Evolutionary conservation across 2,329 filamentous ascomycete genomes (phyloP).

Genomic region (Colletotrichum eleusines): DNA sequence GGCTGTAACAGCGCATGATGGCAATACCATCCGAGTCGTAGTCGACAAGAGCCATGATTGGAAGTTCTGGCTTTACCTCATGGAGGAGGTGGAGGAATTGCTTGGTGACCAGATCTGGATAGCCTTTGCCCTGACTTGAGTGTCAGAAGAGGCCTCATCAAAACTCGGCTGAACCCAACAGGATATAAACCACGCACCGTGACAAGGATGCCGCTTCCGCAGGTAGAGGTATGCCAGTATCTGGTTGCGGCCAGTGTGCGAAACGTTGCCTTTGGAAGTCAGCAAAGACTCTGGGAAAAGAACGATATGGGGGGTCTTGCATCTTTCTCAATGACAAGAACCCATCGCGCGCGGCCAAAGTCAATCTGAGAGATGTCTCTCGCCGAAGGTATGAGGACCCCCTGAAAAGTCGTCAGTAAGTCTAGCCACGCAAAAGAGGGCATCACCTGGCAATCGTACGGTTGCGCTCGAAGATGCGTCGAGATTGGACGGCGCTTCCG

Average conservation of each 20-base stretch:
- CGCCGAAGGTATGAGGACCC: conserved; percentile 69
- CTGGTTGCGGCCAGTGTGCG: conserved; percentile 70
- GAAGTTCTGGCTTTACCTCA: conserved; percentile 59
- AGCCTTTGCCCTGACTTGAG: conserved; percentile 78
- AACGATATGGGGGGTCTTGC: conserved; percentile 53
- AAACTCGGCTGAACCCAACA: background rate
- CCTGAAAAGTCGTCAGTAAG: conserved; percentile 58
- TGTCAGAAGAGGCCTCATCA: conserved; percentile 17
- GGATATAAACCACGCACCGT: conserved; percentile 67
- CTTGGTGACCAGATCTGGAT: conserved; percentile 80
- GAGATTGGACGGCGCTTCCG: conserved; percentile 43
- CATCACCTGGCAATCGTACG: conserved; percentile 45
- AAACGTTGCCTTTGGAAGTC: conserved; percentile 74
- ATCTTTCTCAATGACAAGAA: conserved; percentile 85
- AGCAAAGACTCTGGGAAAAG: conserved; percentile 10
- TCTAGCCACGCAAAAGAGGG: background rate
- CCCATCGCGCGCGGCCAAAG: conserved; percentile 67
- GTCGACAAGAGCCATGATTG: conserved; percentile 76
- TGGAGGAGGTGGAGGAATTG: conserved; percentile 71
- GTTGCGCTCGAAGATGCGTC: conserved; percentile 47
- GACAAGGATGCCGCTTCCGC: conserved; percentile 72
- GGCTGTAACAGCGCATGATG: conserved; percentile 80
- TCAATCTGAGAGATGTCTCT: conserved; percentile 63
- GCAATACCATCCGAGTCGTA: conserved; percentile 82
- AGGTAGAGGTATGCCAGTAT: conserved; percentile 64